Evolutionary conservation across 164 flowering plant genomes (phyloP), one percentile per base, ranked within the genome.

Genomic region (Umbilicus rupestris): DNA sequence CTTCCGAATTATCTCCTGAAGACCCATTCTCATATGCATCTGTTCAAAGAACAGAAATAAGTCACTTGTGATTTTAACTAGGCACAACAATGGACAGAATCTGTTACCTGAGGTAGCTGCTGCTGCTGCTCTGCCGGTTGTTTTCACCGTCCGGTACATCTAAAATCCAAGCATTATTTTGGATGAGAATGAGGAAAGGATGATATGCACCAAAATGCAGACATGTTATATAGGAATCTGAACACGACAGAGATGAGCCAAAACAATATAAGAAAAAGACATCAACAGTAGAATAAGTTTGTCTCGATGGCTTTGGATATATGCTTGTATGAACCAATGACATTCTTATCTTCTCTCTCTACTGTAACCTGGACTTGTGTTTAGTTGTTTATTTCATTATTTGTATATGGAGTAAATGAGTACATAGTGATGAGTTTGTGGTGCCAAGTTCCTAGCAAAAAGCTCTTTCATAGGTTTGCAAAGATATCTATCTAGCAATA

Each of bases 121-220:
- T n/a, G n/a, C n/a, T n/a, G n/a, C 87, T 29, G 93, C 85, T 76
- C 84, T 83, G 67, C 91, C 99, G 0, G 99, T 94, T 0, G 97
- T 91, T 82, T 91, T 94, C 60, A 94, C 90, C 0, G 99, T 94
- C 66, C 99, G 76, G 78, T 94, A 94, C 99, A 94, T 94, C 99
- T 93, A 79, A 7, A 50, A 70, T n/a, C n/a, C n/a, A n/a, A n/a
- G n/a, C n/a, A n/a, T n/a, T n/a, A n/a, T n/a, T n/a, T n/a, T n/a
- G n/a, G n/a, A n/a, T n/a, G n/a, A n/a, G n/a, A n/a, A n/a, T n/a
- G n/a, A n/a, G n/a, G n/a, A n/a, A n/a, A n/a, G n/a, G n/a, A n/a
- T n/a, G n/a, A n/a, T n/a, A n/a, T n/a, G n/a, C n/a, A n/a, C n/a
- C n/a, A n/a, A n/a, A n/a, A n/a, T n/a, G n/a, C n/a, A n/a, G n/a